A percentile compares a stretch with the other conserved stretches of the same genome.
These are phyloP conservation scores for Globisporangium takayamanum DNA, from an alignment of 352 stramenopile species.

Conservation along the genomic window DNA sequence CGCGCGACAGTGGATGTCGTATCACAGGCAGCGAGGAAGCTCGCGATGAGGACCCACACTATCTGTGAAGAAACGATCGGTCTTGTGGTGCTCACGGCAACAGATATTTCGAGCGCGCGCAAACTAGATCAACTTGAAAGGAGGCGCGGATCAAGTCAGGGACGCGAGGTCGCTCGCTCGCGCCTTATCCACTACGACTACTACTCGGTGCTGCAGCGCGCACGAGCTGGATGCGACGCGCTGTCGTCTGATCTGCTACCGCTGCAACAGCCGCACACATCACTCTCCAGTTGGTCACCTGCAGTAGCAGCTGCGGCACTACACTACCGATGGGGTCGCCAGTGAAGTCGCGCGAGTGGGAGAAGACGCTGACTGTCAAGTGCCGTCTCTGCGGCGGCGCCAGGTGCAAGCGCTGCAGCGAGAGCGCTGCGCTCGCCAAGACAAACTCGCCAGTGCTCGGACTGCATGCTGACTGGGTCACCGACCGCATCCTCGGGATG, in stretches of 20 bases:
- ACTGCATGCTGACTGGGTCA: constrained; percentile 86
- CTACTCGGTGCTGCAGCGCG: too few relatives aligned
- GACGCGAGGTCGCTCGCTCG: too few relatives aligned
- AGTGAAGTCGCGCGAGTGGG: constrained; percentile 75
- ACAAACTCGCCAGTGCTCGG: constrained; percentile 64
- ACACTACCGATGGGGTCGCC: constrained; percentile 44
- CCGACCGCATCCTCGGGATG: constrained; percentile 83
- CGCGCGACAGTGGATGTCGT: too few relatives aligned
- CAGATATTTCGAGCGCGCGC: too few relatives aligned
- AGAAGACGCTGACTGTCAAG: constrained; percentile 78
- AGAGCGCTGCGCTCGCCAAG: constrained; percentile 68
- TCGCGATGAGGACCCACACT: too few relatives aligned
- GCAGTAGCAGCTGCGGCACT: not conserved
- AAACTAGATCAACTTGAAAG: too few relatives aligned
- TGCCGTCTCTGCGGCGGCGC: constrained; percentile 81
- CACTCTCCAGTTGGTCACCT: constrained; percentile 4
- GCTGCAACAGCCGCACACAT: not conserved
- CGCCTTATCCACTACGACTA: too few relatives aligned
- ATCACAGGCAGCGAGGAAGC: too few relatives aligned
- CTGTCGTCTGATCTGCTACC: not conserved
- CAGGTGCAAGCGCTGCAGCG: constrained; percentile 84
- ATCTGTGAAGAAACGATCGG: too few relatives aligned
- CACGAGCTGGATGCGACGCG: constrained; percentile 3
- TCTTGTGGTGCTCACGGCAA: too few relatives aligned
- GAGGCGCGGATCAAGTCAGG: too few relatives aligned